A percentile compares a stretch with the other conserved stretches of the same genome.
Evolutionary conservation across 2,329 filamentous ascomycete genomes (phyloP).

Genomic region (Neurospora crassa): DNA sequence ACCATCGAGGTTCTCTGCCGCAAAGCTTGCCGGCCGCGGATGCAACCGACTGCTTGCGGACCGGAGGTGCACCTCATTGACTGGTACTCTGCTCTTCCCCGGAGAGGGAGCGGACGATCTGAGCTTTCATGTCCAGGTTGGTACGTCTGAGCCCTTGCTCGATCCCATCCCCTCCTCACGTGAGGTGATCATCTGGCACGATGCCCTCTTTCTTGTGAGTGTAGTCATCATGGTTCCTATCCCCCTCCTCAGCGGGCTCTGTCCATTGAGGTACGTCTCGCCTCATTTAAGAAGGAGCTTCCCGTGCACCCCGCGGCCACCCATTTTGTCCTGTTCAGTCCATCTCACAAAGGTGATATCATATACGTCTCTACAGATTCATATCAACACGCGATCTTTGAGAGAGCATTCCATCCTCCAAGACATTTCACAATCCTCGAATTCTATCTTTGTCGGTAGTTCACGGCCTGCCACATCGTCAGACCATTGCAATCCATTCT

Average conservation of each 20-base stretch:
- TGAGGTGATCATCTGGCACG: constrained; percentile 7
- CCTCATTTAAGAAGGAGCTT: background rate
- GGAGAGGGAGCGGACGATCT: background rate
- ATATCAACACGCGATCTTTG: background rate
- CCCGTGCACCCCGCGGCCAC: background rate
- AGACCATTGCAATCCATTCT: background rate
- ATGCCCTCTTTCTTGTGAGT: background rate
- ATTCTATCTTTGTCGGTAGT: background rate
- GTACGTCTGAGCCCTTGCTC: background rate
- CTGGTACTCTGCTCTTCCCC: background rate
- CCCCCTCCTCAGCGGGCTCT: background rate
- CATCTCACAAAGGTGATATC: background rate
- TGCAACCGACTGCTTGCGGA: background rate
- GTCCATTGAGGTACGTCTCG: background rate
- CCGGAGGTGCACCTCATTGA: constrained; percentile 6
- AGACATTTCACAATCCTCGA: background rate
- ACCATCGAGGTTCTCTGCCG: background rate
- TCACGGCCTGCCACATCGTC: background rate
- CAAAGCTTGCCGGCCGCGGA: background rate
- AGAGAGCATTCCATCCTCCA: background rate
- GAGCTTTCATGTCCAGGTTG: background rate
- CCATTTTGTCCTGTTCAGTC: background rate
- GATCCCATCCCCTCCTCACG: constrained; percentile 4
- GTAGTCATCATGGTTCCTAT: background rate
- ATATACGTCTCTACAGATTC: background rate